Percentiles rank a stretch among this genome's conserved stretches.
Conservation (phyloP, 768 basidiomycete genomes). For the Pleurotus cornucopiae region DNA sequence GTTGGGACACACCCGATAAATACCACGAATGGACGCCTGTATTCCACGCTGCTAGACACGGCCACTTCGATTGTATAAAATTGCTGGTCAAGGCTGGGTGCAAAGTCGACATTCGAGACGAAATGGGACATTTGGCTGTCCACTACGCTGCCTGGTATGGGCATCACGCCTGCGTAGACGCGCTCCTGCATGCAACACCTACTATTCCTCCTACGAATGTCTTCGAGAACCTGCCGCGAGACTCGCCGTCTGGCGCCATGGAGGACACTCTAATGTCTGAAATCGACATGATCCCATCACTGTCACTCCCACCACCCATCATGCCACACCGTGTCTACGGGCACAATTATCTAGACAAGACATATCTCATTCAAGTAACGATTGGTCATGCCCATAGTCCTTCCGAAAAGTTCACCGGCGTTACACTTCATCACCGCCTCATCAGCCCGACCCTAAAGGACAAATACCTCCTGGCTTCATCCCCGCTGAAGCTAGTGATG, state of each 20-base stretch:
- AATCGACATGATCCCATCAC: conserved; percentile 87
- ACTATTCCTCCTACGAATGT: conserved; percentile 22
- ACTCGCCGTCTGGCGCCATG: conserved; percentile 36
- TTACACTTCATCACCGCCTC: conserved; percentile 72
- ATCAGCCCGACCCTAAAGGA: conserved; percentile 66
- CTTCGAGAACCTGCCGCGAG: conserved; percentile 18
- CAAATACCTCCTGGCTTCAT: conserved; percentile 64
- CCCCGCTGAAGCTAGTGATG: conserved; percentile 93
- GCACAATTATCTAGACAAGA: conserved; percentile 90
- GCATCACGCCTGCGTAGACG: conserved; percentile 62
- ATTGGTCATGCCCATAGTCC: conserved; percentile 62
- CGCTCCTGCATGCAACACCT: conserved; percentile 47
- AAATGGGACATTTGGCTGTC: conserved; percentile 77
- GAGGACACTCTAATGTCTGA: conserved; percentile 52
- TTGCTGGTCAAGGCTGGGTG: conserved; percentile 80
- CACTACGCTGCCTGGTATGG: conserved; percentile 99
- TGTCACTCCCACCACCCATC: conserved; percentile 96
- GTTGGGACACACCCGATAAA: conserved; percentile 88
- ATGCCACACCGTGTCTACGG: conserved; percentile 98
- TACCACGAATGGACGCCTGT: conserved; percentile 99
- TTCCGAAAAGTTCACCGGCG: conserved; percentile 32
- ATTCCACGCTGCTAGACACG: conserved; percentile 90
- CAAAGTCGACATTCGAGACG: conserved; percentile 74
- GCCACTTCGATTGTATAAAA: conserved; percentile 66
- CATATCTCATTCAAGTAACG: conserved; percentile 79